These are phyloP conservation scores for Liquidambar formosana DNA, from an alignment of 164 flowering plant genomes.

Conservation along the genomic window DNA sequence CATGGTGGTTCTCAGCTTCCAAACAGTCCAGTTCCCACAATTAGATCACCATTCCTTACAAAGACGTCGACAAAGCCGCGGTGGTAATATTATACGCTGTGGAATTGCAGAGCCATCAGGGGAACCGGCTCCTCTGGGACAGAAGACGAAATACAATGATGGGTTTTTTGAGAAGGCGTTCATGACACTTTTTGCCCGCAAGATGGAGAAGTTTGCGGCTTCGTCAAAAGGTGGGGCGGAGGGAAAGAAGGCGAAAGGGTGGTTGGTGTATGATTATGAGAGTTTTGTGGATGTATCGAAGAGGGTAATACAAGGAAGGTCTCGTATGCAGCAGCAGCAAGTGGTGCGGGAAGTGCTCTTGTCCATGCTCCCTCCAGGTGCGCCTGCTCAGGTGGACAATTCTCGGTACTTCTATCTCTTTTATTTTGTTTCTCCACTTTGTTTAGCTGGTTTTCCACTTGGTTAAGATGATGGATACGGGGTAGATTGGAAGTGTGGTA, in stretches of 20 bases:
- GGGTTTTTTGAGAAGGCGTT: constrained; percentile 80
- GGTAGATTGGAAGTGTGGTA: no score
- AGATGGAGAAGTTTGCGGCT: constrained; percentile 81
- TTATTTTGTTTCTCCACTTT: not conserved
- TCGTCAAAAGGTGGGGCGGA: constrained; percentile 9
- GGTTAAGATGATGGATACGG: no score
- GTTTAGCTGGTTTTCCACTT: not conserved
- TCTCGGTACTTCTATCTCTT: not conserved
- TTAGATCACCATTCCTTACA: not conserved
- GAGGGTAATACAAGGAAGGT: constrained; percentile 82
- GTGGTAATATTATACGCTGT: constrained; percentile 35
- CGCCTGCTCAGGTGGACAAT: constrained; percentile 76
- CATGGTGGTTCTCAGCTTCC: constrained; percentile 64
- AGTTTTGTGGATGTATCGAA: constrained; percentile 85
- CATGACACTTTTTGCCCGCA: constrained; percentile 84
- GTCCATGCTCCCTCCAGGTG: constrained; percentile 98
- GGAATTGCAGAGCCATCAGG: constrained; percentile 86
- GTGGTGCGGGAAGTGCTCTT: constrained; percentile 87
- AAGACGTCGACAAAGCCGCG: not conserved
- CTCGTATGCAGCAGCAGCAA: constrained; percentile 69
- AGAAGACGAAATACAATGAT: constrained; percentile 84
- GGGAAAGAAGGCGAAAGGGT: constrained; percentile 25
- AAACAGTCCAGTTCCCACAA: constrained; percentile 23
- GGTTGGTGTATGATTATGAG: constrained; percentile 69
- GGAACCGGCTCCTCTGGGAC: constrained; percentile 87